phyloP scores from a whole-genome alignment of 495 filamentous ascomycete species.

The Aspergillus indologenus region DNA sequence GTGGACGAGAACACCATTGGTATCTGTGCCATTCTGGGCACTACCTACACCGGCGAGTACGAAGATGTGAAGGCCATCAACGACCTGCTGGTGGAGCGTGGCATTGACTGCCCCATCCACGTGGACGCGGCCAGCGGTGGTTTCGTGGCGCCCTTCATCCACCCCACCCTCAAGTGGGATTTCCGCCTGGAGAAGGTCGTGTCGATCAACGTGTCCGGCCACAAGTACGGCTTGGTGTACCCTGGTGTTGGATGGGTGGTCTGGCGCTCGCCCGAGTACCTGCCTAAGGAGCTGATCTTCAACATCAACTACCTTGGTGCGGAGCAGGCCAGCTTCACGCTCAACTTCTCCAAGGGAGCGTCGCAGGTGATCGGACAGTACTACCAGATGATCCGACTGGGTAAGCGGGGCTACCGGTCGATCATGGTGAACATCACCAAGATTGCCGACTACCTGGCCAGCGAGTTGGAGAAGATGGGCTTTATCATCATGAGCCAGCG shows the following conservation, averaged over 20 bases:
- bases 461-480: constrained; percentile 63
- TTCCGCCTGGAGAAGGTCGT: constrained; percentile 83
- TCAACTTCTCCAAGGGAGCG: constrained; percentile 93
- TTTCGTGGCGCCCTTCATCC: constrained; percentile 84
- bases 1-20: constrained; percentile 95
- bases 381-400: constrained; percentile 90
- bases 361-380: constrained; percentile 93
- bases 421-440: constrained; percentile 88
- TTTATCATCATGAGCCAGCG: constrained; percentile 83
- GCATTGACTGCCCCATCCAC: constrained; percentile 79
- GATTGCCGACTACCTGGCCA: constrained; percentile 75
- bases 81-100: constrained; percentile 67
- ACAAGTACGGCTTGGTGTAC: constrained; percentile 80
- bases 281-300: constrained; percentile 90
- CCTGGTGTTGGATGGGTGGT: constrained; percentile 91
- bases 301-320: constrained; percentile 97
- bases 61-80: constrained; percentile 90
- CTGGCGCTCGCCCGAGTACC: constrained; percentile 78
- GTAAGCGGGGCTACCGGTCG: constrained; percentile 78
- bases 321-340: constrained; percentile 91
- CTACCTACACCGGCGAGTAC: constrained; percentile 94
- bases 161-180: constrained; percentile 79
- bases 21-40: constrained; percentile 84
- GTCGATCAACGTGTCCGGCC: constrained; percentile 88
- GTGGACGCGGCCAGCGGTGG: constrained; percentile 89